phyloP scores from a whole-genome alignment of 2,329 filamentous ascomycete species.

The Dryadomyces quercivorus region DNA sequence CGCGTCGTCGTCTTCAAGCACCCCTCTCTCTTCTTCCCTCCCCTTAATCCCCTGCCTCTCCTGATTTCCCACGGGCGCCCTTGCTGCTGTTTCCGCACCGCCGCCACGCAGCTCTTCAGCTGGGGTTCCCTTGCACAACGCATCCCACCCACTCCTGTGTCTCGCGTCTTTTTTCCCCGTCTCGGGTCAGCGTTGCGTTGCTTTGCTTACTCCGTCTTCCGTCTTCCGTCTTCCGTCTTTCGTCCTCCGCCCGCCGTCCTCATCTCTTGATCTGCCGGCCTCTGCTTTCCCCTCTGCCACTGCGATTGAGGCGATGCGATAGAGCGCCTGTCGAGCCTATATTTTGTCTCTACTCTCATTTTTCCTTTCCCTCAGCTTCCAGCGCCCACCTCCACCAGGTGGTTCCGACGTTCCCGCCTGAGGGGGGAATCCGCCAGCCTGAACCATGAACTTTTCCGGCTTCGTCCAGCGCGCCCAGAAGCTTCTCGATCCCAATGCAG shows the following conservation, averaged over 20 bases:
- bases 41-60: not conserved
- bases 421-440: too few species aligned
- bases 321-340: too few species aligned
- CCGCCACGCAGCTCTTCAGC: not conserved
- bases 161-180: not conserved
- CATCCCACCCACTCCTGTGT: not conserved
- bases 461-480: constrained; percentile 94
- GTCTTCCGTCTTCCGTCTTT: not conserved
- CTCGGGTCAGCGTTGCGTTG: too few species aligned
- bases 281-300: not conserved
- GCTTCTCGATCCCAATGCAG: constrained; percentile 80
- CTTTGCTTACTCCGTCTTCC: not conserved
- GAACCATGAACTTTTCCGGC: constrained; percentile 53
- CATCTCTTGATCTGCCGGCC: not conserved
- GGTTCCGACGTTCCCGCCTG: too few species aligned
- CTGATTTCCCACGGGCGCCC: not conserved
- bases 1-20: not conserved
- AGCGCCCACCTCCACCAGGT: too few species aligned
- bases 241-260: not conserved
- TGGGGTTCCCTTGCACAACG: not conserved
- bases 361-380: too few species aligned
- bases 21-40: too few species aligned
- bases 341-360: too few species aligned
- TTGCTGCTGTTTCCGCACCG: not conserved
- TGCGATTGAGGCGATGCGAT: too few species aligned